Conservation (phyloP, 2,329 filamentous ascomycete species). For the Orbilia quercus region DNA sequence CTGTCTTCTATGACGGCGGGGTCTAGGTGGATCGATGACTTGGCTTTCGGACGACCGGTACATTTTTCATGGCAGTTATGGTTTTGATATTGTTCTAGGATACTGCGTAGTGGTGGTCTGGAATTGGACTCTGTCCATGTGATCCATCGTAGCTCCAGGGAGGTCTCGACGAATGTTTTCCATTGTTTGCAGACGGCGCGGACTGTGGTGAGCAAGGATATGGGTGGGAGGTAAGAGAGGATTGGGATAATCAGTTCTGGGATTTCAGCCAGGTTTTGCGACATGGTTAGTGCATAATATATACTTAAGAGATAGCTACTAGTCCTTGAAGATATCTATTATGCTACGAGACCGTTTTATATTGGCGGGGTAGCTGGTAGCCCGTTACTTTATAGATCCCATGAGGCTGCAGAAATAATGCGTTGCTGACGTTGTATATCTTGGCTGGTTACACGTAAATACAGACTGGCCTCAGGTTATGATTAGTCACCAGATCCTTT, state of each 20-base stretch:
- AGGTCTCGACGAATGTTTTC: slow-evolving; percentile 23
- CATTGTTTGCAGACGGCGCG: slow-evolving; percentile 36
- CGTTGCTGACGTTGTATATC: no score
- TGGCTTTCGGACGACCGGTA: background rate
- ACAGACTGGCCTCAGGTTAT: no score
- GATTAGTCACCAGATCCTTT: no score
- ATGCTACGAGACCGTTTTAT: no score
- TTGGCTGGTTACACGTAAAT: no score
- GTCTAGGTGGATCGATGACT: background rate
- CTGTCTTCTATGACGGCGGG: background rate
- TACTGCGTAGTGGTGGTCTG: slow-evolving; percentile 5
- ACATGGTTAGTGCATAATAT: background rate
- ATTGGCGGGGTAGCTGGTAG: no score
- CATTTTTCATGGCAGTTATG: background rate
- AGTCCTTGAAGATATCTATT: no score
- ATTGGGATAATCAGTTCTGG: slow-evolving; percentile 25
- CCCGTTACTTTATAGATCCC: no score
- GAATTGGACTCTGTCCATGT: slow-evolving; percentile 1
- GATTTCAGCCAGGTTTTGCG: background rate
- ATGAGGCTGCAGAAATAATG: no score
- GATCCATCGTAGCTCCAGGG: slow-evolving; percentile 22
- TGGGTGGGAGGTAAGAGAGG: slow-evolving; percentile 17
- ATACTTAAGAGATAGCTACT: no score
- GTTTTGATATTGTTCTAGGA: slow-evolving; percentile 7
- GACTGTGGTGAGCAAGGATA: slow-evolving; percentile 11